Base-by-base conservation (phyloP, 2,329 filamentous ascomycete species). In the Talaromyces albobiverticillius region DNA sequence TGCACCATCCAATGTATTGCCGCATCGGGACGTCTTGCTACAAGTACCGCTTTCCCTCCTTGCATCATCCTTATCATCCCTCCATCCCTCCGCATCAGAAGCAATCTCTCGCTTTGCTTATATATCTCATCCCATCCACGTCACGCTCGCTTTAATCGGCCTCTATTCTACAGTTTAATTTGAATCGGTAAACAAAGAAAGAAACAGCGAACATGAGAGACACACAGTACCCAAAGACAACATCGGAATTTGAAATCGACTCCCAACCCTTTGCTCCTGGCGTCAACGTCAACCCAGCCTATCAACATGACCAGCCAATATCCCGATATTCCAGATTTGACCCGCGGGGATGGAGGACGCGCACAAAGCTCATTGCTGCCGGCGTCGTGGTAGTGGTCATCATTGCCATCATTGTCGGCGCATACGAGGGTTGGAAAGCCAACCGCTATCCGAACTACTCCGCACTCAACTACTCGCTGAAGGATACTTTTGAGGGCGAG, bases 311-410 rank as follows among this genome's bases (percentile, higher is more conserved):
- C n/a, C n/a, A 16, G 16, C 18, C 36, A 22, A 16, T 34, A 31
- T 10, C 32, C 47, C 26, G 23, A 18, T 47, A n/a, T 23, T 62
- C 60, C 56, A 67, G 63, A 72, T 82, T 76, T 66, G 73, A 83
- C 57, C 76, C 78, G 0, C 72, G 72, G 47, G 73, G 73, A 45
- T 86, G 83, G 83, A 70, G 76, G 38, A 77, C 78, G 63, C 77
- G 75, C 55, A 73, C 70, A 10, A 85, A 79, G 78, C 64, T 75
- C 20, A 68, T 74, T 31, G 62, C 79, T 5, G 74, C 59, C 3
- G 63, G 70, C 1, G 62, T 77, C 10, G 72, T 61, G 7, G 59
- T 71, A 1, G 59, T 73, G 1, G 53, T 76, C 2, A 67, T 68
- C 22, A 57, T 76, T 31, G 59, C 79, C 8, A 64, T 85, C 13